Evolutionary conservation across 2,329 filamentous ascomycete genomes (phyloP), one percentile per base, ranked within the genome.

Genomic region (Epichloe uncinata): DNA sequence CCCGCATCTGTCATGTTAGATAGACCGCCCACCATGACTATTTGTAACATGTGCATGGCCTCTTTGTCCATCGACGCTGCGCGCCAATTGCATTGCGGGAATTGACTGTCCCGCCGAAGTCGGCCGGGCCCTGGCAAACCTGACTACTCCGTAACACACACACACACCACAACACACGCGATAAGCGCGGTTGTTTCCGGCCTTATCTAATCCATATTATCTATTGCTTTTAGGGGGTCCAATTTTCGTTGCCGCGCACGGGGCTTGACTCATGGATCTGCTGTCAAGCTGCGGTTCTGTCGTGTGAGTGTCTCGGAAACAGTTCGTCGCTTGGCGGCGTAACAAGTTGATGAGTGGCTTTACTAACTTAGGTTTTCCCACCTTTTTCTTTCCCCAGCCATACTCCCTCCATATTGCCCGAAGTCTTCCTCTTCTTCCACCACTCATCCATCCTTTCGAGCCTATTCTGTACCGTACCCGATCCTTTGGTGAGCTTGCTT

Each of bases 91-190:
- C 18, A 36, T 47, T 38, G 33, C 34, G 38, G 33, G 48, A 50
- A 50, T 45, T 50, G 42, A 37, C 33, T 22, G 36, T 45, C 13
- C 47, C 41, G 55, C 56, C 56, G 55, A 57, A 53, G 55, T 56
- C 56, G 56, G 56, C 55, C 53, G 35, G 22, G 5, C 20, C 47
- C 13, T 26, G 42, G 3, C 40, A 1, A 37, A 37, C 30, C 48
- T 45, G 43, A 11, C 35, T 37, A n/a, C 35, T 37, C 16, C 35
- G 11, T 36, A 15, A 4, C 7, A 22, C 22, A 22, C 6, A 22
- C 1, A 22, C 22, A 22, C n/a, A 13, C 12, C n/a, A n/a, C n/a
- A n/a, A 12, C 20, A 4, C 22, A 7, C 11, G 20, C 20, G 41
- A 5, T n/a, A n/a, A 22, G 22, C 22, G 18, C 42, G 42, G 42